These are phyloP conservation scores for Strombidium stylifer DNA, from an alignment of 73 alveolate species.

Conservation along the genomic window DNA sequence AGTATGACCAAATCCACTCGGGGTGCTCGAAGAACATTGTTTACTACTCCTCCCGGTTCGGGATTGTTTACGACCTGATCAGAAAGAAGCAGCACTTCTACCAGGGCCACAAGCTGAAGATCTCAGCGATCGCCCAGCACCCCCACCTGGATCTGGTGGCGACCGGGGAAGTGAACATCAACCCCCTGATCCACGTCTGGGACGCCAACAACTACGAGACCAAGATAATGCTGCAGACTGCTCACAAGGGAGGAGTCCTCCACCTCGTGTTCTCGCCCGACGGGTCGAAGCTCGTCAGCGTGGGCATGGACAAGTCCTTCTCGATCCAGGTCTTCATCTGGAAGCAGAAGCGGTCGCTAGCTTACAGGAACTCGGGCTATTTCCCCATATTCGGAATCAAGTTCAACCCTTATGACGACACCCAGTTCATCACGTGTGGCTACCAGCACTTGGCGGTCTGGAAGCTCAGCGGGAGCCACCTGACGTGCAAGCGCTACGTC, in stretches of 20 bases:
- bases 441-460: constrained; percentile 84
- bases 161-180: constrained; percentile 87
- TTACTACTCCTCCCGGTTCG: constrained; percentile 79
- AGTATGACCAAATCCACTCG: constrained; percentile 62
- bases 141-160: constrained; percentile 82
- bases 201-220: constrained; percentile 87
- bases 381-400: constrained; percentile 82
- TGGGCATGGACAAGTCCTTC: constrained; percentile 72
- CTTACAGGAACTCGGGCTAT: constrained; percentile 81
- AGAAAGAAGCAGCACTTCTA: constrained; percentile 80
- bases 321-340: constrained; percentile 77
- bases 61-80: constrained; percentile 81
- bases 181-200: constrained; percentile 86
- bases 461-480: constrained; percentile 79
- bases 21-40: constrained; percentile 75
- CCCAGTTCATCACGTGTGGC: constrained; percentile 87
- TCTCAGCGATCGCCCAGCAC: constrained; percentile 85
- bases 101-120: constrained; percentile 90
- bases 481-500: constrained; percentile 45
- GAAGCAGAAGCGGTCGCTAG: constrained; percentile 72
- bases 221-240: constrained; percentile 61
- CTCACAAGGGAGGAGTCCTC: constrained; percentile 77
- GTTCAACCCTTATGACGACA: constrained; percentile 76
- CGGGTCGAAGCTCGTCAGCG: constrained; percentile 60
- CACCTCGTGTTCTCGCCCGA: constrained; percentile 72